These are phyloP conservation scores for Haematococcus sp. DNA, from an alignment of 139 green algal species.

Conservation along the genomic window DNA sequence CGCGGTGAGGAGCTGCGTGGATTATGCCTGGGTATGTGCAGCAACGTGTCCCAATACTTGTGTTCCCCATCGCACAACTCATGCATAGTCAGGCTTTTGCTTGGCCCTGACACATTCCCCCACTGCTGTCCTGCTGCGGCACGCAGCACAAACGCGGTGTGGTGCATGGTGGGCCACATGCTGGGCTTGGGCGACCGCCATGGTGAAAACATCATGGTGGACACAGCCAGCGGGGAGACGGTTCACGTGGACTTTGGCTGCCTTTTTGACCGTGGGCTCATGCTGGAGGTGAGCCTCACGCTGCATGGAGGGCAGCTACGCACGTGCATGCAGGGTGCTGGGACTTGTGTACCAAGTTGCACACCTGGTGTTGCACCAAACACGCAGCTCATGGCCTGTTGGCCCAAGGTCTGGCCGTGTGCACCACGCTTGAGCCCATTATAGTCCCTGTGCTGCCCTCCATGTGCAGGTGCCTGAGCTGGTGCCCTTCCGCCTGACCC, in stretches of 20 bases:
- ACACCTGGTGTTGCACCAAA: no score
- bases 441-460: no score
- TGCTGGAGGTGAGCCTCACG: constrained; percentile 38
- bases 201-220: constrained; percentile 95
- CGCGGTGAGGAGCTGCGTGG: constrained; percentile 42
- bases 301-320: not conserved
- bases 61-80: no score
- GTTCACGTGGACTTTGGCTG: constrained; percentile 94
- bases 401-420: no score
- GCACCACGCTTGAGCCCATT: no score
- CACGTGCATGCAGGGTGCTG: constrained; percentile 14
- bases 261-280: constrained; percentile 84
- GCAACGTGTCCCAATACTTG: no score
- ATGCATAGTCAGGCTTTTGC: no score
- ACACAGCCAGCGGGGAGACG: constrained; percentile 50
- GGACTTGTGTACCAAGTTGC: constrained; percentile 74
- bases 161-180: constrained; percentile 72
- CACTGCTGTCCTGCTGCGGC: no score
- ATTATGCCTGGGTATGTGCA: no score
- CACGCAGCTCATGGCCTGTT: no score
- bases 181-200: constrained; percentile 88
- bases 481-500: constrained; percentile 96
- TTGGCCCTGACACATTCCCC: no score
- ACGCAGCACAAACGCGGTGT: constrained; percentile 68
- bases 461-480: constrained; percentile 85